Conservation (phyloP, 2,329 filamentous ascomycete species). For the Pyrenophora graminea region DNA sequence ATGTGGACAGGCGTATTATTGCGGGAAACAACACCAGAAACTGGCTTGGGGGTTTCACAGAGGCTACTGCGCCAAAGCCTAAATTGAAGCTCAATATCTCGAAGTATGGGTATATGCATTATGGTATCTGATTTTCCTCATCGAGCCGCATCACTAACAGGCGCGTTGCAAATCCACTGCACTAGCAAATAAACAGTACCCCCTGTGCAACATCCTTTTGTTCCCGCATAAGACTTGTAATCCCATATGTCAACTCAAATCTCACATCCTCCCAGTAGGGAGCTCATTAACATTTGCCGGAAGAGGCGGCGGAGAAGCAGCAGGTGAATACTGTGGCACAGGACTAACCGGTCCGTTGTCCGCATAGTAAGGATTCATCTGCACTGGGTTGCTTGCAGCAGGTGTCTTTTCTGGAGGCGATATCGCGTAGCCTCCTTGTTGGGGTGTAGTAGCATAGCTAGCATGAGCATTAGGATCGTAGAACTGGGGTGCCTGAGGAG, state of each 20-base stretch:
- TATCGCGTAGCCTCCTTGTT: slow-evolving; percentile 1
- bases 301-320: background rate
- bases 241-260: background rate
- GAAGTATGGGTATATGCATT: background rate
- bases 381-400: background rate
- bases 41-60: slow-evolving; percentile 1
- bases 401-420: slow-evolving; percentile 11
- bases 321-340: slow-evolving; percentile 15
- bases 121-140: background rate
- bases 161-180: background rate
- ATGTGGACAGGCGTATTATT: slow-evolving; percentile 2
- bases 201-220: too few relatives aligned
- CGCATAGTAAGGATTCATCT: slow-evolving; percentile 11
- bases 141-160: background rate
- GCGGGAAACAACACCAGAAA: slow-evolving; percentile 1
- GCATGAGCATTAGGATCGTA: slow-evolving; percentile 12
- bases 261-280: slow-evolving; percentile 12
- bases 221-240: background rate
- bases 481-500: slow-evolving; percentile 4
- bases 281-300: slow-evolving; percentile 14
- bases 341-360: slow-evolving; percentile 12
- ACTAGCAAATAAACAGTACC: too few relatives aligned
- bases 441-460: slow-evolving; percentile 3
- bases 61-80: slow-evolving; percentile 1
- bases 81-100: background rate